A percentile compares a stretch with the other conserved stretches of the same genome.
Conservation (phyloP, 495 filamentous ascomycete genomes). For the Aspergillus bridgeri region DNA sequence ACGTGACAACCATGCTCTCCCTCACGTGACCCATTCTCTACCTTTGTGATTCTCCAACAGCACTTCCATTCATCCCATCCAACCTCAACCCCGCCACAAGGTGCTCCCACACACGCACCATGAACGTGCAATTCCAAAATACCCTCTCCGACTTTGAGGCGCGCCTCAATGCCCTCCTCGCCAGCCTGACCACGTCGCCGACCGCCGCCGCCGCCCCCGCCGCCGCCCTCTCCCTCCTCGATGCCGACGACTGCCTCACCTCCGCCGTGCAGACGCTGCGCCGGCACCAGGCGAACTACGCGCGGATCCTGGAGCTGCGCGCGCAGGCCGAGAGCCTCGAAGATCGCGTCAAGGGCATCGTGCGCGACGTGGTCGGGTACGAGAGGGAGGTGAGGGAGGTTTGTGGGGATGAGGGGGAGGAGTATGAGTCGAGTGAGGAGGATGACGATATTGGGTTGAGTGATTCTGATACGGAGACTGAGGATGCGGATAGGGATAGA, state of each 20-base stretch:
- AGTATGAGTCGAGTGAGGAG: conserved; percentile 27
- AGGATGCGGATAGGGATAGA: conserved; percentile 25
- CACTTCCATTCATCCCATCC: background rate
- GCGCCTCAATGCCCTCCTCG: conserved; percentile 41
- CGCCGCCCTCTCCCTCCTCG: conserved; percentile 37
- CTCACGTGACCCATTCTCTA: too few relatives aligned
- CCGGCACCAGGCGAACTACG: conserved; percentile 43
- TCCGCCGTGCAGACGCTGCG: conserved; percentile 39
- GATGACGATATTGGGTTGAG: conserved; percentile 1
- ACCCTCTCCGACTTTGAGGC: conserved; percentile 38
- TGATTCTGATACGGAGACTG: conserved; percentile 21
- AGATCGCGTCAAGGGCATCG: conserved; percentile 39
- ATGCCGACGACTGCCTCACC: conserved; percentile 41
- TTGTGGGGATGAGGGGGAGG: conserved; percentile 32
- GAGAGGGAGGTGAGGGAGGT: conserved; percentile 35
- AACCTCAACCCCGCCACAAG: too few relatives aligned
- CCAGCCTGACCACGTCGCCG: conserved; percentile 40
- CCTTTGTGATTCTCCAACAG: too few relatives aligned
- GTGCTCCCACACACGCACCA: conserved; percentile 10
- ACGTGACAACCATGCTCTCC: too few relatives aligned
- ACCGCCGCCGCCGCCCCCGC: conserved; percentile 41
- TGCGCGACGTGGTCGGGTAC: conserved; percentile 37
- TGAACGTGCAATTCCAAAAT: conserved; percentile 38
- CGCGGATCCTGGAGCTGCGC: conserved; percentile 36
- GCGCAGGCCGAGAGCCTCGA: conserved; percentile 38